Conservation (phyloP, 164 flowering plant genomes). For the Brasenia schreberi region DNA sequence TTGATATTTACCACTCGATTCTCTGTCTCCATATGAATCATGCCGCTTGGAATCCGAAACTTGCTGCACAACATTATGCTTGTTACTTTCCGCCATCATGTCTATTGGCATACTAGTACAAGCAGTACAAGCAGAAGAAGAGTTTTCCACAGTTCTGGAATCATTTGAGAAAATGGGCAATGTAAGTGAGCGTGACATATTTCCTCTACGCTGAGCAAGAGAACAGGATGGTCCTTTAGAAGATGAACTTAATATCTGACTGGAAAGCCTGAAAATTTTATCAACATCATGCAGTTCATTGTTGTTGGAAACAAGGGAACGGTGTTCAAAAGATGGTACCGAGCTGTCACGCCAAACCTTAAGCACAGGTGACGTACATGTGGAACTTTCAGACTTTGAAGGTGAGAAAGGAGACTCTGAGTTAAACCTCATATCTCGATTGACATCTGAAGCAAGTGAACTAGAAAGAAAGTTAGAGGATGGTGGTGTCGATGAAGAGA, state of each 20-base stretch:
- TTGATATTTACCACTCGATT: background rate
- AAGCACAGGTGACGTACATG: slow-evolving; percentile 61
- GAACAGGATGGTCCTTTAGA: slow-evolving; percentile 34
- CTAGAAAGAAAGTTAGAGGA: slow-evolving; percentile 29
- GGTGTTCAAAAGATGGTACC: slow-evolving; percentile 31
- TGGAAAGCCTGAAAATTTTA: slow-evolving; percentile 7
- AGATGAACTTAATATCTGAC: slow-evolving; percentile 14
- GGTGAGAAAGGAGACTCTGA: slow-evolving; percentile 57
- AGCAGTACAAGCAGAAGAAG: slow-evolving; percentile 23
- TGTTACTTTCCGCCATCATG: slow-evolving; percentile 2
- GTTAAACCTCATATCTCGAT: slow-evolving; percentile 25
- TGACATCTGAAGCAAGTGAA: slow-evolving; percentile 32
- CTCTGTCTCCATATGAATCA: background rate
- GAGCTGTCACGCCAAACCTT: slow-evolving; percentile 61
- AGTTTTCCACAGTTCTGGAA: slow-evolving; percentile 26
- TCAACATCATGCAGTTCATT: slow-evolving; percentile 15
- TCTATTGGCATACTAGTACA: slow-evolving; percentile 14
- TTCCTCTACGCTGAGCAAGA: slow-evolving; percentile 65
- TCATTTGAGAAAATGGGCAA: slow-evolving; percentile 28
- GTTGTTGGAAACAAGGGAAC: slow-evolving; percentile 43
- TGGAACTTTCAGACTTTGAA: slow-evolving; percentile 50
- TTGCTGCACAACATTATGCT: background rate
- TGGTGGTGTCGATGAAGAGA: slow-evolving; percentile 15
- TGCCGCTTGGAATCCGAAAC: background rate
- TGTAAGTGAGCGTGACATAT: slow-evolving; percentile 41